Base-by-base conservation (phyloP, 352 stramenopile species). In the Globisporangium lucens region DNA sequence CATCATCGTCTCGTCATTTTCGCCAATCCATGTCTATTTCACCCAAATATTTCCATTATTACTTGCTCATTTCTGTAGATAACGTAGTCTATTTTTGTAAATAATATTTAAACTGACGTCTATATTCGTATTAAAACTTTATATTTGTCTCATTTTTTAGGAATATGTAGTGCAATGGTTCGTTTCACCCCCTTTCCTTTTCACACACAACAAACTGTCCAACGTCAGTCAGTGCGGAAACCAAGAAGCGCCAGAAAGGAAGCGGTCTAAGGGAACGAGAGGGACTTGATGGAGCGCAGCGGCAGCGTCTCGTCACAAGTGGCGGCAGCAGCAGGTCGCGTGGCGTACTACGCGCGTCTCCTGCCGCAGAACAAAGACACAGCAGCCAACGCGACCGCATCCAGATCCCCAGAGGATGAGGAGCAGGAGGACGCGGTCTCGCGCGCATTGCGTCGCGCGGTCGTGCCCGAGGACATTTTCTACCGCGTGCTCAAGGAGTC, bases 401-500 rank as follows among this genome's bases (percentile, higher is more conserved):
- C 24, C 24, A 64, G 35, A 41, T 41, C 35, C 4, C 4, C 52
- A 38, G 38, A 33, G 2, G 43, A 27, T 9, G 41, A 20, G 27
- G 43, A 49, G 47, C 56, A 22, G 13, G 52, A 61, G 27, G 49
- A 67, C 56, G 58, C 47, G 9, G 63, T 68, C 8, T 65, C 70
- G 2, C 53, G 67, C 3, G 65, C 73, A 38, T 52, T 83, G 61
- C 73, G 67, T 24, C 75, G 79, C 47, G 74, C 76, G 9, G 70
- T 91, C 17, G 67, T 89, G 24, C 60, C 66, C 1, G 84, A 93
- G 59, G 60, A 56, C 5, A 75, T 78, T 30, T 93, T 89, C 76
- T 93, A 93, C 59, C 84, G 84, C 49, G 82, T 93, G 41, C 56
- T 90, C 57, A 65, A 80, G 51, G 84, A 93, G 61, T 73, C 79